A percentile compares a stretch with the other conserved stretches of the same genome.
Evolutionary conservation across 139 green algal species (phyloP).

Genomic region (Pseudopediastrum boryanum): DNA sequence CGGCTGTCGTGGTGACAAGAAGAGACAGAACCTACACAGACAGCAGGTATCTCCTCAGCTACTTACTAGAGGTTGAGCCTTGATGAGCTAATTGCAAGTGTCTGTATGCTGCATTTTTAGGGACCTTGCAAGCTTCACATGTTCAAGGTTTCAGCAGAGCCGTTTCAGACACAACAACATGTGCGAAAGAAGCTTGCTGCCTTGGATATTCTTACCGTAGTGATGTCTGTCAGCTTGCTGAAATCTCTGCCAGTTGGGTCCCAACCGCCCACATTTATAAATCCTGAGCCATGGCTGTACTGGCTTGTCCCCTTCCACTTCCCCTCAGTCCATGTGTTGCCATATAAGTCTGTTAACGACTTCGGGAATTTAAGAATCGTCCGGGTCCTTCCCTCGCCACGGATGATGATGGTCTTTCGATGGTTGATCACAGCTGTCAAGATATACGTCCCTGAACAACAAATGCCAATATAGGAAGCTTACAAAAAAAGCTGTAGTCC

Average conservation of each 20-base stretch:
- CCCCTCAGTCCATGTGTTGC: slow-evolving; percentile 24
- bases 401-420: slow-evolving; percentile 26
- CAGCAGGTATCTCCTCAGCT: too few species aligned
- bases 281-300: slow-evolving; percentile 36
- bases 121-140: too few species aligned
- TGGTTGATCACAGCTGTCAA: slow-evolving; percentile 31
- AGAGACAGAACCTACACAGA: too few species aligned
- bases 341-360: slow-evolving; percentile 5
- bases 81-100: too few species aligned
- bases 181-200: too few species aligned
- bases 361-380: slow-evolving; percentile 18
- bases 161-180: too few species aligned
- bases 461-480: too few species aligned
- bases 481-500: too few species aligned
- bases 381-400: slow-evolving; percentile 3
- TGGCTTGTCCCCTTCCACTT: slow-evolving; percentile 17
- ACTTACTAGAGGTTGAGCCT: too few species aligned
- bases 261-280: slow-evolving; percentile 36
- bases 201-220: background rate
- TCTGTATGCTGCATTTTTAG: too few species aligned
- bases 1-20: too few species aligned
- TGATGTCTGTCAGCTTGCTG: slow-evolving; percentile 17
- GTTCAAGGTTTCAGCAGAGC: too few species aligned
- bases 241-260: slow-evolving; percentile 30
- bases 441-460: slow-evolving; percentile 14